Evolutionary conservation across 2,329 filamentous ascomycete genomes (phyloP), one percentile per base, ranked within the genome.

Genomic region (Exophiala xenobiotica): DNA sequence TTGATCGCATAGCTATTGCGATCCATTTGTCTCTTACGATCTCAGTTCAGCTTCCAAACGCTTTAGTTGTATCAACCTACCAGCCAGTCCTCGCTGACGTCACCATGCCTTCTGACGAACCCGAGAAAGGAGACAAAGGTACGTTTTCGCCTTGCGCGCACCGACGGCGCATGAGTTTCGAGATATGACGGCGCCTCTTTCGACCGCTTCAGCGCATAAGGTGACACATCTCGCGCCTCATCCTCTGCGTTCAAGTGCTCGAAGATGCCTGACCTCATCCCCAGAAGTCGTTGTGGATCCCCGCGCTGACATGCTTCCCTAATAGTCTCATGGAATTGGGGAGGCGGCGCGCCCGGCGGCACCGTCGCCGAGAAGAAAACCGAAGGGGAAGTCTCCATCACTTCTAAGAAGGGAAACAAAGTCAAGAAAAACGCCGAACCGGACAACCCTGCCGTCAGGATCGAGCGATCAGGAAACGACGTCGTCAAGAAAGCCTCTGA

Each of bases 241-340:
- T n/a, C n/a, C n/a, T n/a, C n/a, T n/a, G n/a, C n/a, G n/a, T n/a
- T n/a, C n/a, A n/a, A n/a, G n/a, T n/a, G n/a, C n/a, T n/a, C n/a
- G n/a, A n/a, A n/a, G n/a, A n/a, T n/a, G n/a, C n/a, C n/a, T n/a
- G n/a, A n/a, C n/a, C n/a, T n/a, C n/a, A n/a, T n/a, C n/a, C n/a
- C n/a, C n/a, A n/a, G n/a, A n/a, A n/a, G n/a, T n/a, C n/a, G n/a
- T n/a, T n/a, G n/a, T n/a, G n/a, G 9, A 11, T 43, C 22, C 39
- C 4, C n/a, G 35, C 31, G 29, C 37, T 33, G 42, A 40, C 43
- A 29, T 18, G 47, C 6, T 16, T 33, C 33, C 44, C 26, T 20
- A n/a, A 47, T 53, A 86, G 83, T 85, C 62, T 81, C 80, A 52
- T 85, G 82, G 82, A 74, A 77, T 64, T 85, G 80, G 80, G 73